Evolutionary conservation across 2,329 filamentous ascomycete genomes (phyloP), one percentile per base, ranked within the genome.

Genomic region (Ascochyta pisi): DNA sequence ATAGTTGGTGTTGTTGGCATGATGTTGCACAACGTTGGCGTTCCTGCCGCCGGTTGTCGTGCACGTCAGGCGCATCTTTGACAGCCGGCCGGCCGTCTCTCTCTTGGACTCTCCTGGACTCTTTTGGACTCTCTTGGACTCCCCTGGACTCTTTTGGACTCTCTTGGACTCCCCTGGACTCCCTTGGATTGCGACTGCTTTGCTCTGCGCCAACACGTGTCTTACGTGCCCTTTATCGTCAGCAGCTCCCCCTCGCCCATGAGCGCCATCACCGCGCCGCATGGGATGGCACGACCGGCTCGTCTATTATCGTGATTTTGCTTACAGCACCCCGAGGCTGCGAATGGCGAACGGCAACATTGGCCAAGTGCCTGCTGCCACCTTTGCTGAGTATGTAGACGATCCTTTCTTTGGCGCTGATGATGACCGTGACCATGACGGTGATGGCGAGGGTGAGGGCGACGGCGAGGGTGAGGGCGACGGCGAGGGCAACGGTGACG

Each of bases 371-470:
- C 77, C 79, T 65, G 80, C 81, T 58, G 75, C 77, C 58, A 76
- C 75, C 55, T 83, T 79, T 76, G 81, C 82, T 71, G 79, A 82
- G 82, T 84, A 81, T 72, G 81, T 80, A 66, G 61, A 61, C 52
- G 64, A 64, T 52, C 60, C 66, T 62, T 68, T 65, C 57, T 34
- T 60, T 57, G 56, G 59, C 50, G 59, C 62, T 39, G 41, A 57
- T 24, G 38, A 48, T 16, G 16, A 16, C 16, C 16, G 2, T 38
- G 41, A 16, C 19, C 10, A 27, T 22, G 37, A 49, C 27, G 19
- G 29, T 24, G 37, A 41, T n/a, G 29, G 38, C 29, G 38, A 27
- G 49, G 10, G 12, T 31, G 29, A 5, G 10, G 29, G 29, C 3
- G 24, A 26, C 3, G 8, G 24, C 3, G 24, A 26, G 5, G 8